phyloP scores from a whole-genome alignment of 1,284 basidiomycete genomes.

The Ustilago tritici region DNA sequence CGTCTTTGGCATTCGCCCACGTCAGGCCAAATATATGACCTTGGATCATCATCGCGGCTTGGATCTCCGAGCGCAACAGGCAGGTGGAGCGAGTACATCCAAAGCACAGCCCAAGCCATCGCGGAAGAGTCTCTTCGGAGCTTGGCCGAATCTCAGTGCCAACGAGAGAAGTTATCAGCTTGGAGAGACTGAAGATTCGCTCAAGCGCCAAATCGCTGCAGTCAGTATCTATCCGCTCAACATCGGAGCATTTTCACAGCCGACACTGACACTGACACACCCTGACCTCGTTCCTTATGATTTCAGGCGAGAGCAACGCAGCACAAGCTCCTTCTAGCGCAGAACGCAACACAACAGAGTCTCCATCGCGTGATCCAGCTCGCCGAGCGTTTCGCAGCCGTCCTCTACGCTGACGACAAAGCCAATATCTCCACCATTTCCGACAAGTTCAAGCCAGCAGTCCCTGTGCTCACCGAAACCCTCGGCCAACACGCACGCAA shows the following conservation, averaged over 20 bases:
- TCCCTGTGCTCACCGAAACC: slow-evolving; percentile 22
- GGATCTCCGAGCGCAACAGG: slow-evolving; percentile 54
- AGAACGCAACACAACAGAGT: slow-evolving; percentile 27
- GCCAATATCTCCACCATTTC: neutral
- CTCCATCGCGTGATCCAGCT: slow-evolving; percentile 35
- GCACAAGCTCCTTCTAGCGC: slow-evolving; percentile 45
- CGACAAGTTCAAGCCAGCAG: slow-evolving; percentile 4
- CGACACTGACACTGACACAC: neutral
- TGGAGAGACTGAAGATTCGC: slow-evolving; percentile 47
- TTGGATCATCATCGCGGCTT: slow-evolving; percentile 65
- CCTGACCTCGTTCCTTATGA: neutral
- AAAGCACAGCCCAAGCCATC: slow-evolving; percentile 10
- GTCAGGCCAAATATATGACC: slow-evolving; percentile 63
- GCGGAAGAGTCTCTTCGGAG: slow-evolving; percentile 24
- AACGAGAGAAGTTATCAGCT: slow-evolving; percentile 49
- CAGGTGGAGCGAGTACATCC: slow-evolving; percentile 1
- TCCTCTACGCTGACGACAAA: slow-evolving; percentile 20
- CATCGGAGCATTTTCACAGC: neutral
- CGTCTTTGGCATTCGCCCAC: slow-evolving; percentile 62
- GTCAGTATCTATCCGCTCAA: slow-evolving; percentile 18
- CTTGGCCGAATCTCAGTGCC: slow-evolving; percentile 21
- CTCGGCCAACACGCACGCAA: slow-evolving; percentile 47
- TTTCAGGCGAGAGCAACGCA: slow-evolving; percentile 42
- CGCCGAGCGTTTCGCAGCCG: slow-evolving; percentile 31
- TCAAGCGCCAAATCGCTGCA: slow-evolving; percentile 51